These are phyloP conservation scores for Lophiostoma macrostomum DNA, from an alignment of 495 filamentous ascomycete genomes.

Conservation along the genomic window DNA sequence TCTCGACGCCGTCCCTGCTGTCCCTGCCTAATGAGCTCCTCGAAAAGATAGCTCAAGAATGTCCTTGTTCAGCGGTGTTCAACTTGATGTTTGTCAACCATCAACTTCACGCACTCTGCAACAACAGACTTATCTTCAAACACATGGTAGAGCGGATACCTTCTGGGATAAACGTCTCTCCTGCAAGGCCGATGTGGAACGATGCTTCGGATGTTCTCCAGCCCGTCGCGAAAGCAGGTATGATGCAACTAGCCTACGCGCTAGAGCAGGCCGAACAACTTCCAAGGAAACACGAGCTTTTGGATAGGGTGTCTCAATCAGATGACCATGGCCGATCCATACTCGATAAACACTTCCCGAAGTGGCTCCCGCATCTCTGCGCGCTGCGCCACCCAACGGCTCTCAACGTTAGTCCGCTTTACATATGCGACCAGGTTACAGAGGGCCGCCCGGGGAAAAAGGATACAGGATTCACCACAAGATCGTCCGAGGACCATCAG, in stretches of 20 bases:
- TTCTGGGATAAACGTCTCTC: background rate
- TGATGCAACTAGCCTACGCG: background rate
- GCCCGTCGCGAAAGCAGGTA: background rate
- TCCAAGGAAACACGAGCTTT: background rate
- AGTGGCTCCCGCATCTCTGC: background rate
- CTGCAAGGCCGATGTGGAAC: background rate
- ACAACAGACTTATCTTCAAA: conserved; percentile 2
- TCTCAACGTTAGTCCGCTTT: too few species aligned
- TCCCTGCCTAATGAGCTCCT: conserved; percentile 2
- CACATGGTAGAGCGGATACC: background rate
- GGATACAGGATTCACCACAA: too few species aligned
- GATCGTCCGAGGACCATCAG: too few species aligned
- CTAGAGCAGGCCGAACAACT: background rate
- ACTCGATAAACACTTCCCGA: background rate
- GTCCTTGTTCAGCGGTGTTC: background rate
- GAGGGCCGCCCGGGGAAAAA: too few species aligned
- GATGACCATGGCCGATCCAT: background rate
- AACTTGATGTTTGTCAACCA: background rate
- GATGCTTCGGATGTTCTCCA: background rate
- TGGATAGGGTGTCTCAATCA: background rate
- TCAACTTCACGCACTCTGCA: background rate
- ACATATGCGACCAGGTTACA: too few species aligned
- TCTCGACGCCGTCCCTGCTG: background rate
- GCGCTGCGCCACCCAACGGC: background rate
- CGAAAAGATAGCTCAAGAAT: background rate